Evolutionary conservation across 1,139 yeast species (phyloP), one percentile per base, ranked within the genome.

Genomic region (Taphrina populina): DNA sequence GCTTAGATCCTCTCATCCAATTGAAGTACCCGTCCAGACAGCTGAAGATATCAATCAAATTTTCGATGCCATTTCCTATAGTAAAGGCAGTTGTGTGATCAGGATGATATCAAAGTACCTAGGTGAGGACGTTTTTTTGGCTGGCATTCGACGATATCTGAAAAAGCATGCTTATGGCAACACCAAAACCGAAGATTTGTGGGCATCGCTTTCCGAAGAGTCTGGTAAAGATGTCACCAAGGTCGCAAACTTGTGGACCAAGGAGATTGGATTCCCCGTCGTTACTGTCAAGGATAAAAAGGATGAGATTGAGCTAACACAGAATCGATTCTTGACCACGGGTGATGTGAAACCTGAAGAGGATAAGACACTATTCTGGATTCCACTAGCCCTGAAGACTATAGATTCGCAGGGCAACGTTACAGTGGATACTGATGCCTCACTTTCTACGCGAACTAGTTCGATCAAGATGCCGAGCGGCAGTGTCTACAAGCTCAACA

Each of bases 31-130:
- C 15, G 92, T 87, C 23, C 76, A 76, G 66, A 79, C 81, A 64
- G 92, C 94, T 17, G 83, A 83, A 63, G 94, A 87, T 68, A 84
- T 87, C 65, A 85, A 85, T 68, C 95, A 87, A 72, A 84, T 87
- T 58, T 87, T 87, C 67, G 95, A 87, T 67, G 85, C 85, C 54
- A 87, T 87, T 62, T 84, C 95, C 17, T 87, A 87, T 70, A 74
- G 82, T 60, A 87, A 87, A 72, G 95, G 95, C 62, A 83, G 92
- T 13, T 81, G 88, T 52, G 78, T 84, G 45, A 78, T 87, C 64
- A 76, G 83, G 65, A 88, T 87, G 92, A 74, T 85, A 62, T 81
- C 94, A 30, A 78, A 78, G 64, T 81, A 82, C 73, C 73, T 87
- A 62, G 95, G 95, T 41, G 83, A 79, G 62, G 88, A 85, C 39